These are phyloP conservation scores for Chimonanthus salicifolius DNA, from an alignment of 164 flowering plant genomes.

Conservation along the genomic window DNA sequence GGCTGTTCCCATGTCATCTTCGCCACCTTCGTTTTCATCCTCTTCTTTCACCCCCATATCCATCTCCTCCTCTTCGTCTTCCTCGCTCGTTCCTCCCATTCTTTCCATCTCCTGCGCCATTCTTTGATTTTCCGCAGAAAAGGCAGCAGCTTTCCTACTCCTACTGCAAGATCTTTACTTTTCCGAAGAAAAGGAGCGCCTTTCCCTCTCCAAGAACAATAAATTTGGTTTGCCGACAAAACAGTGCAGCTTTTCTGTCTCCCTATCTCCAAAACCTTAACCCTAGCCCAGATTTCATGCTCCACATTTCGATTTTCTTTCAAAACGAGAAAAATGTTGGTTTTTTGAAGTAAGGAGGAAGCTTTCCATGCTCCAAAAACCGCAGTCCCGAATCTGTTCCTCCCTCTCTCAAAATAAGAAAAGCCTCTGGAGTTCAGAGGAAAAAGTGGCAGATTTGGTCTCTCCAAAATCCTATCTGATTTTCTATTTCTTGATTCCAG, in stretches of 20 bases:
- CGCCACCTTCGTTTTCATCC: slow-evolving; percentile 18
- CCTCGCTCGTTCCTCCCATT: slow-evolving; percentile 32
- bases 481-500: not conserved
- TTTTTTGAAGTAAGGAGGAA: not conserved
- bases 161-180: no score
- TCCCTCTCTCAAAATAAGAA: no score
- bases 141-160: no score
- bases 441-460: no score
- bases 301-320: no score
- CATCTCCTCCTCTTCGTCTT: slow-evolving; percentile 71
- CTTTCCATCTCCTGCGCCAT: slow-evolving; percentile 12
- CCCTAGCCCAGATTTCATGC: not conserved
- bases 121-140: not conserved
- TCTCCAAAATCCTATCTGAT: no score
- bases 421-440: no score
- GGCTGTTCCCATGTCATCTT: not conserved
- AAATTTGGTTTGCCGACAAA: no score
- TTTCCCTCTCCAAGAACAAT: no score
- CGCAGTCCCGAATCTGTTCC: not conserved
- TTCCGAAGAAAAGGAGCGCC: no score
- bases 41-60: slow-evolving; percentile 50
- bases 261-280: not conserved
- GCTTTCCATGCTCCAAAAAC: not conserved
- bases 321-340: no score
- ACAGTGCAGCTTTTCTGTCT: no score